These are phyloP conservation scores for Lactifluus volemus DNA, from an alignment of 768 basidiomycete species.

Conservation along the genomic window DNA sequence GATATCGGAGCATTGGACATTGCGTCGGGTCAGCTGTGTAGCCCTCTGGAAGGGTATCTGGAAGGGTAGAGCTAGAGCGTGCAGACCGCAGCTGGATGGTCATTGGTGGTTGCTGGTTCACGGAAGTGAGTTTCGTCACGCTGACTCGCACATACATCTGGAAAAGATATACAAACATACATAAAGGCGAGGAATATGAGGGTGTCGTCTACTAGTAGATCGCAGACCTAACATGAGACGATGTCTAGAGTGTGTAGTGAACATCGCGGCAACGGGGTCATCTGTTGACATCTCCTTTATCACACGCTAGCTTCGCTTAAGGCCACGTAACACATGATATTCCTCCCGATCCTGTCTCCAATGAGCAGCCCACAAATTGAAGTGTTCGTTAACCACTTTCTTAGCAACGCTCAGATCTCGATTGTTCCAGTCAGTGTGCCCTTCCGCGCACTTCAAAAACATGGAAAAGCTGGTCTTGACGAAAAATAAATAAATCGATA, in stretches of 20 bases:
- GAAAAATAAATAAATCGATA: no score
- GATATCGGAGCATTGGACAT: constrained; percentile 63
- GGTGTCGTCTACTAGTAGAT: not conserved
- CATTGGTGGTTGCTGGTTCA: not conserved
- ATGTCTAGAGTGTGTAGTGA: not conserved
- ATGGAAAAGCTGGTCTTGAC: no score
- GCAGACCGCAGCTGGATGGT: not conserved
- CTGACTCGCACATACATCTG: not conserved
- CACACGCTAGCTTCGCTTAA: no score
- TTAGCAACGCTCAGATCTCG: no score
- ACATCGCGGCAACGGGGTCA: not conserved
- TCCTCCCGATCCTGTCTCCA: no score
- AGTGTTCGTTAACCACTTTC: no score
- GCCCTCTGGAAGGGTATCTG: constrained; percentile 33
- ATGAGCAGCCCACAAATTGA: no score
- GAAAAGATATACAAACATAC: not conserved
- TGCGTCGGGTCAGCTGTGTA: constrained; percentile 49
- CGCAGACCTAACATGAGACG: not conserved
- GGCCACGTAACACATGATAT: no score
- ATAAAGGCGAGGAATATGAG: not conserved
- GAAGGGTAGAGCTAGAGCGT: constrained; percentile 19
- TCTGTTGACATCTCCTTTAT: no score
- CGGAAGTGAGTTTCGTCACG: not conserved
- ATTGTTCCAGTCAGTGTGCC: no score
- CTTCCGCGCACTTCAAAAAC: no score